A percentile compares a stretch with the other conserved stretches of the same genome.
These are phyloP conservation scores for Cubamyces lactineus DNA, from an alignment of 768 basidiomycete genomes.

Conservation along the genomic window DNA sequence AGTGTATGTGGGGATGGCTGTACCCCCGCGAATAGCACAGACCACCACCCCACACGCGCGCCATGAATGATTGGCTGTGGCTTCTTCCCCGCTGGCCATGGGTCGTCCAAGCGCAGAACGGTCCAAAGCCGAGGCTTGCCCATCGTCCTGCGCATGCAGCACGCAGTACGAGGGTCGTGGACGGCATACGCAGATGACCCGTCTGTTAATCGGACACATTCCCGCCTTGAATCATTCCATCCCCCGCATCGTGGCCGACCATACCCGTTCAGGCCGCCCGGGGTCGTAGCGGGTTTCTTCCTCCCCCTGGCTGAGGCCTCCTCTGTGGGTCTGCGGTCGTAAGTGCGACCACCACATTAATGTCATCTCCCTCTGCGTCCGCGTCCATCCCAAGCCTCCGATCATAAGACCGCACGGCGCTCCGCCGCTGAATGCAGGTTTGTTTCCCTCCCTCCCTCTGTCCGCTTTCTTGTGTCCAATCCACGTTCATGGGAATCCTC, in stretches of 20 bases:
- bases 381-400: slow-evolving; percentile 13
- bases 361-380: neutral
- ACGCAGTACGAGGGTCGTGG: slow-evolving; percentile 17
- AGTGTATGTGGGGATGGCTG: neutral
- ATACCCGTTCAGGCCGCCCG: slow-evolving; percentile 18
- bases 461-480: slow-evolving; percentile 13
- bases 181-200: slow-evolving; percentile 9
- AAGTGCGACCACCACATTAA: no score
- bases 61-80: no score
- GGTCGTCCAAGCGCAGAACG: no score
- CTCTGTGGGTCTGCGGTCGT: no score
- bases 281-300: slow-evolving; percentile 1
- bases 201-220: slow-evolving; percentile 18
- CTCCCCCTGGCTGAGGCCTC: no score
- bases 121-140: no score
- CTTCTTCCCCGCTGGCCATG: no score
- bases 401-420: slow-evolving; percentile 24
- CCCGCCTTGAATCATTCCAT: slow-evolving; percentile 19
- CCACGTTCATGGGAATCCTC: slow-evolving; percentile 26
- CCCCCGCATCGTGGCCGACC: slow-evolving; percentile 23
- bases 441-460: neutral
- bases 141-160: neutral
- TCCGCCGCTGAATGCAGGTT: slow-evolving; percentile 20
- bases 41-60: no score
- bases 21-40: neutral